Evolutionary conservation across 1,284 basidiomycete species (phyloP).

Genomic region (Fistulinella cinereoalba): DNA sequence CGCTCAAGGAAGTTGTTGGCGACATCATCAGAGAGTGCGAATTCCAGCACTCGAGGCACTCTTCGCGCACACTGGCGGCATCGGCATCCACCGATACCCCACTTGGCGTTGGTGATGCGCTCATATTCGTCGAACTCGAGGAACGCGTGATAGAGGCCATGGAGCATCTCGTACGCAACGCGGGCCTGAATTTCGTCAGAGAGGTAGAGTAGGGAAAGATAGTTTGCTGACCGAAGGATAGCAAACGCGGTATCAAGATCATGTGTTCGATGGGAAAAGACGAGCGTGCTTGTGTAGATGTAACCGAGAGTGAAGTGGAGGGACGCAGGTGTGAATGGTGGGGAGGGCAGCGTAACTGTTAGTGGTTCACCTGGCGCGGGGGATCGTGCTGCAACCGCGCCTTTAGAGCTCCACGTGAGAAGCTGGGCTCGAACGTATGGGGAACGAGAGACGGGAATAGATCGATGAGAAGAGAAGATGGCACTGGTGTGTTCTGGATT

Average conservation of each 20-base stretch:
- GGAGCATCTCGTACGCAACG: constrained; percentile 83
- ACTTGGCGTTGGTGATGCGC: constrained; percentile 62
- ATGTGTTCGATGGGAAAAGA: constrained; percentile 90
- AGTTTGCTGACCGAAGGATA: constrained; percentile 81
- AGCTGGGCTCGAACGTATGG: constrained; percentile 83
- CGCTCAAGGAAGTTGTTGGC: constrained; percentile 68
- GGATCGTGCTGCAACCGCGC: constrained; percentile 26
- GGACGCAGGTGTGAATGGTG: constrained; percentile 93
- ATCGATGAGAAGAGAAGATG: constrained; percentile 89
- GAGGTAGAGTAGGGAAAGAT: constrained; percentile 77
- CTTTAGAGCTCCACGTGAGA: constrained; percentile 49
- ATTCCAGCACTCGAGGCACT: constrained; percentile 78
- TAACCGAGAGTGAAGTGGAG: constrained; percentile 94
- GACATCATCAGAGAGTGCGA: constrained; percentile 72
- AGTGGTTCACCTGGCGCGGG: constrained; percentile 42
- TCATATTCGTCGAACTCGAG: constrained; percentile 76
- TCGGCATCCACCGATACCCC: constrained; percentile 76
- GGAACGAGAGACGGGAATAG: constrained; percentile 87
- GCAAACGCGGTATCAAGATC: constrained; percentile 91
- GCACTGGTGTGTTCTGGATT: constrained; percentile 70
- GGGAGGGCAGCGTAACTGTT: constrained; percentile 76
- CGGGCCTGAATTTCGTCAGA: constrained; percentile 79
- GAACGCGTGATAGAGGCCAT: constrained; percentile 83
- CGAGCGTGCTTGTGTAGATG: constrained; percentile 90
- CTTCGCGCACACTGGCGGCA: constrained; percentile 79